Percentiles rank a stretch among this genome's conserved stretches.
These are phyloP conservation scores for Malassezia slooffiae DNA, from an alignment of 1,284 basidiomycete species.

Conservation along the genomic window DNA sequence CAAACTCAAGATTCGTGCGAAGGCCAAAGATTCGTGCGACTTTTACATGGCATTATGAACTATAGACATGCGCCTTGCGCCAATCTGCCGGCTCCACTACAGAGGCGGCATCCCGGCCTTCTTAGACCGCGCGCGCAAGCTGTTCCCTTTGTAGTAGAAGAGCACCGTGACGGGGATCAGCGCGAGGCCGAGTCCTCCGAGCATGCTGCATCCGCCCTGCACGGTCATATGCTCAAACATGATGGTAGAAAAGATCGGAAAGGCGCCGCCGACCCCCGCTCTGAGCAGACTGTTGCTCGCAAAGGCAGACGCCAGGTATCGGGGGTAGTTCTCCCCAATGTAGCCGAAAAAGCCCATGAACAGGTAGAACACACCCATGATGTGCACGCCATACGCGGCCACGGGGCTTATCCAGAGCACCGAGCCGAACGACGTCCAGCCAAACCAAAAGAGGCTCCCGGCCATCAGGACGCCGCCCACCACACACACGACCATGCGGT, in stretches of 20 bases:
- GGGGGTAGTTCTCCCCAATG: constrained; percentile 5
- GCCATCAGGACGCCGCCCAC: constrained; percentile 62
- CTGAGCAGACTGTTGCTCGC: constrained; percentile 23
- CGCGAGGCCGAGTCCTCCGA: constrained; percentile 8
- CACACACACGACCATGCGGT: constrained; percentile 47
- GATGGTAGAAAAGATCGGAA: constrained; percentile 12
- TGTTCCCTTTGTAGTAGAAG: constrained; percentile 2
- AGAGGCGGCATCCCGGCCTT: background rate
- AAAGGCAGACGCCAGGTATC: constrained; percentile 16
- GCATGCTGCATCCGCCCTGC: constrained; percentile 12
- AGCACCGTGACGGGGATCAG: constrained; percentile 7
- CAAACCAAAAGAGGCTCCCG: constrained; percentile 55
- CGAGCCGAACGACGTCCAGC: constrained; percentile 38
- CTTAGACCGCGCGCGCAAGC: background rate
- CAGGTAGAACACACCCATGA: constrained; percentile 8
- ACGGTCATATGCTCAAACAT: constrained; percentile 8
- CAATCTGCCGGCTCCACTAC: too few relatives aligned
- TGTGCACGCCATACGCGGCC: constrained; percentile 30
- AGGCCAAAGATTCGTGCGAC: too few relatives aligned
- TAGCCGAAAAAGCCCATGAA: constrained; percentile 9
- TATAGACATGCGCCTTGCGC: too few relatives aligned
- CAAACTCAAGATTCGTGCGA: too few relatives aligned
- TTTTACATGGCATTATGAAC: too few relatives aligned
- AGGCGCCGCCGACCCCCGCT: constrained; percentile 17
- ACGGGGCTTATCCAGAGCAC: constrained; percentile 44